Conservation (phyloP, 306 rosid species). For the Astragalus membranaceus region DNA sequence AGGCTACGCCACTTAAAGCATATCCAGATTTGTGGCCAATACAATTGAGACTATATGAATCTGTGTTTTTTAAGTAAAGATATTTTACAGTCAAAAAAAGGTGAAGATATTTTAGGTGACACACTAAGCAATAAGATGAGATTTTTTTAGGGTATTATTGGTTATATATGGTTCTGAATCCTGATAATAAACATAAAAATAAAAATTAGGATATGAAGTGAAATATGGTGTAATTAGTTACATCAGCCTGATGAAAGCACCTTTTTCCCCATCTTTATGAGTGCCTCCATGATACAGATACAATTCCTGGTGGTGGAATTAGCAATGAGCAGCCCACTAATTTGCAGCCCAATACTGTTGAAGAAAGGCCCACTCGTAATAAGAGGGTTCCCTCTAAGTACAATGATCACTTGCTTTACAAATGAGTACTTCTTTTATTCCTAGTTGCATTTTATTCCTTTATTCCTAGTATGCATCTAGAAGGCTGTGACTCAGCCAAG, state of each 20-base stretch:
- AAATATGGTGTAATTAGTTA: slow-evolving; percentile 10
- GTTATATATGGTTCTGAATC: not conserved
- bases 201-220: not conserved
- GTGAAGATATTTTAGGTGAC: not conserved
- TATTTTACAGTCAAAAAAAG: not conserved
- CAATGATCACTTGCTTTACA: no score
- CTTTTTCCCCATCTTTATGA: not conserved
- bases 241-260: slow-evolving; percentile 34
- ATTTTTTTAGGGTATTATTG: not conserved
- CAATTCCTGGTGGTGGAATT: no score
- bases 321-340: no score
- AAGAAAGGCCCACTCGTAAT: no score
- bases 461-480: no score
- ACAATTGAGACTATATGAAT: not conserved
- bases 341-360: no score
- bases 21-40: not conserved
- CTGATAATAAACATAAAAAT: not conserved
- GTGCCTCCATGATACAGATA: no score
- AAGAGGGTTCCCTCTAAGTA: no score
- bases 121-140: not conserved
- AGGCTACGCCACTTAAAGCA: not conserved
- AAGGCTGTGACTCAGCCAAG: no score
- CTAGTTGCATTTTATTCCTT: no score
- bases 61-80: not conserved
- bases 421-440: no score